These are phyloP conservation scores for Fusarium xyrophilum DNA, from an alignment of 2,329 filamentous ascomycete species.

Conservation along the genomic window DNA sequence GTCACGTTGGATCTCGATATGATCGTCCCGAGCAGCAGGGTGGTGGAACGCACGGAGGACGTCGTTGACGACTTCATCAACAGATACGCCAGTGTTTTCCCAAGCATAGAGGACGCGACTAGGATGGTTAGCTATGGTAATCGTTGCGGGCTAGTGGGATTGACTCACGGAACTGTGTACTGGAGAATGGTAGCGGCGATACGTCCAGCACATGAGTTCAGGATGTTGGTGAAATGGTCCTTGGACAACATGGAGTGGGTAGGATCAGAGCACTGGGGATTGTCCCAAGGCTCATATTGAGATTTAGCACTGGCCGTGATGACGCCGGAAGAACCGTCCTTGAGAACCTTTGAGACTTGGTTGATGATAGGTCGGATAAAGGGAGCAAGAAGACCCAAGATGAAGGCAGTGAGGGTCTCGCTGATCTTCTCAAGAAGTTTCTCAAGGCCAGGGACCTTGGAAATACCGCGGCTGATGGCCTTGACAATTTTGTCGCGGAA, in stretches of 20 bases:
- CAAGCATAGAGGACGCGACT: slow-evolving; percentile 87
- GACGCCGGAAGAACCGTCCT: slow-evolving; percentile 79
- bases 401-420: slow-evolving; percentile 89
- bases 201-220: slow-evolving; percentile 78
- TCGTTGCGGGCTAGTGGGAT: neutral
- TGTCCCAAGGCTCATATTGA: slow-evolving; percentile 82
- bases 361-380: slow-evolving; percentile 93
- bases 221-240: slow-evolving; percentile 81
- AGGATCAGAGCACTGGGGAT: slow-evolving; percentile 76
- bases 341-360: slow-evolving; percentile 81
- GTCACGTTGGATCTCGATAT: slow-evolving; percentile 78
- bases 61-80: slow-evolving; percentile 84
- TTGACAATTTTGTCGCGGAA: slow-evolving; percentile 96
- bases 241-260: slow-evolving; percentile 85
- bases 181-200: slow-evolving; percentile 79
- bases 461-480: slow-evolving; percentile 81
- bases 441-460: slow-evolving; percentile 91
- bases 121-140: slow-evolving; percentile 8
- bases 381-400: slow-evolving; percentile 87
- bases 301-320: slow-evolving; percentile 73
- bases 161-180: slow-evolving; percentile 78
- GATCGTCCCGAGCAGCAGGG: slow-evolving; percentile 78
- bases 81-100: slow-evolving; percentile 84
- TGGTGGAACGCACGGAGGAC: slow-evolving; percentile 88
- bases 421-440: slow-evolving; percentile 91